Evolutionary conservation across 2,329 filamentous ascomycete species (phyloP), one percentile per base, ranked within the genome.

Genomic region (Paecilomyces niveus): DNA sequence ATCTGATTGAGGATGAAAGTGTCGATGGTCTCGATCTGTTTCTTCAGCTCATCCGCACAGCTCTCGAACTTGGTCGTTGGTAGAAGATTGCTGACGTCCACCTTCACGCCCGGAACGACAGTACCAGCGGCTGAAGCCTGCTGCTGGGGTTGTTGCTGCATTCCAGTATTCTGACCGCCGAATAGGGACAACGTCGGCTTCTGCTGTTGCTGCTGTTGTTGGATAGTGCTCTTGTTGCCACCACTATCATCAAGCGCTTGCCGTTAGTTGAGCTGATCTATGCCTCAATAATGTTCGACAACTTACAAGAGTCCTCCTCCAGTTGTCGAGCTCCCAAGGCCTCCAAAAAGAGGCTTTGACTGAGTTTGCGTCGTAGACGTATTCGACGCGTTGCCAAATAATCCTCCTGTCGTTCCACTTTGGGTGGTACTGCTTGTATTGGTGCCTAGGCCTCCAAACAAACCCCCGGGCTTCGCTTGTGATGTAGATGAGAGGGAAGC

Each of bases 11-110:
- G 85, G 65, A 99, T 93, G 63, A 88, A 85, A 59, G 84, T 83
- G 74, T 99, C 93, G 62, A 96, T 85, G 9, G 81, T 76, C 62
- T 90, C 85, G 61, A 99, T 89, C 64, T 90, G 79, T 62, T 86
- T 84, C 69, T 96, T 91, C 15, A 96, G 80, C 31, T 90, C 85
- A 64, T 93, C 89, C 60, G 89, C 85, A 29, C 96, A 86, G 73
- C 96, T 93, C 70, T 92, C 90, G 78, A 94, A 97, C 61, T 94
- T 90, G 3, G 92, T 96, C 0, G 92, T 96, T 15, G 89, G 88
- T 56, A 91, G 86, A 60, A 97, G 80, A 69, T 89, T 90, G 65
- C 84, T 84, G 56, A 89, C 76, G 73, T 94, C 89, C 67, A 96
- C 89, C 67, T 89, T 87, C 18, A 91, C 88, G 18, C 89, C 90